Evolutionary conservation across 2,329 filamentous ascomycete genomes (phyloP).

Genomic region (Furcasterigmium furcatum): DNA sequence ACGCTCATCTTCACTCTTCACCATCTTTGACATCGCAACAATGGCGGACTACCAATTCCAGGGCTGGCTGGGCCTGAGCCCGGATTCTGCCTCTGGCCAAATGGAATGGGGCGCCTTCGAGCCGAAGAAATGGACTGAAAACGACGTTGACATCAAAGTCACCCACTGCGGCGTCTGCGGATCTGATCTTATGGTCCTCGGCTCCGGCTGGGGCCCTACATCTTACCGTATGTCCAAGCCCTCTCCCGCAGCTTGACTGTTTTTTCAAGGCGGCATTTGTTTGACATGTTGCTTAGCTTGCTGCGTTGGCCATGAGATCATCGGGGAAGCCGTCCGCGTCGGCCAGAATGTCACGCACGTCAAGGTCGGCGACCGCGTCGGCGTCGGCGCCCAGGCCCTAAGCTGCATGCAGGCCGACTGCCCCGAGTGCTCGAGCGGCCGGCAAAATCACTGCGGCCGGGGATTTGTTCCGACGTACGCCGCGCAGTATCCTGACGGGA

Average conservation of each 20-base stretch:
- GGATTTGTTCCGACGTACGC: constrained; percentile 50
- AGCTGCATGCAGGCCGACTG: constrained; percentile 51
- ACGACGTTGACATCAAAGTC: constrained; percentile 62
- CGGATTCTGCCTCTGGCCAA: constrained; percentile 41
- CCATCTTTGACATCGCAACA: not conserved
- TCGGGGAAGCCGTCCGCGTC: constrained; percentile 52
- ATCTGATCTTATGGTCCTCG: constrained; percentile 56
- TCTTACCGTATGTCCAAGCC: constrained; percentile 46
- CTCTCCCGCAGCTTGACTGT: constrained; percentile 55
- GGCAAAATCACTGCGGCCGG: constrained; percentile 37
- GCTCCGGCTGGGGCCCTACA: constrained; percentile 46
- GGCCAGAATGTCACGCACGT: constrained; percentile 52
- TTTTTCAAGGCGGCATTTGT: constrained; percentile 34
- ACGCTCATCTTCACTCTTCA: too few relatives aligned
- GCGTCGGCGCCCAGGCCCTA: constrained; percentile 58
- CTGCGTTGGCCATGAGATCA: constrained; percentile 58
- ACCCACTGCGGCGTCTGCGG: constrained; percentile 66
- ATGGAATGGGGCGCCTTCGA: constrained; percentile 55
- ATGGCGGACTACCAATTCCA: constrained; percentile 40
- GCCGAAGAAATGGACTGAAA: constrained; percentile 63
- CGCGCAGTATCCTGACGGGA: constrained; percentile 44
- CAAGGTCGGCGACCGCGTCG: too few relatives aligned
- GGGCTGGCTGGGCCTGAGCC: constrained; percentile 44
- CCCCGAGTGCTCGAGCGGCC: constrained; percentile 38
- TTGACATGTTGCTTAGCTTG: constrained; percentile 33